Base-by-base conservation (phyloP, 2,329 filamentous ascomycete species). In the Daldinia sp. region DNA sequence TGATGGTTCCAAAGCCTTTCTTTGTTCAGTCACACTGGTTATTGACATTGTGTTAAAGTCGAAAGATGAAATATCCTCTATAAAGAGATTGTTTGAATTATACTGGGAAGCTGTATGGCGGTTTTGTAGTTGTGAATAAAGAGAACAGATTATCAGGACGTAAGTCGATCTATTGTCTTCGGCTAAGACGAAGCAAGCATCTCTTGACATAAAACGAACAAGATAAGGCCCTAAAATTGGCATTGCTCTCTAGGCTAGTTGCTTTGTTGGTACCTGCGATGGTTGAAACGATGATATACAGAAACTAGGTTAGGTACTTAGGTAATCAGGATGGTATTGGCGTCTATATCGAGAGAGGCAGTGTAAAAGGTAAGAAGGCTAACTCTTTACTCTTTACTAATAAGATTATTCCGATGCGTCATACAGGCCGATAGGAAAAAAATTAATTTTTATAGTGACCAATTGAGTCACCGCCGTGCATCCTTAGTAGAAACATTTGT, bases 41-140 rank as follows among this genome's bases (percentile, higher is more conserved):
- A 45, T 27, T 57, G 23, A 4, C n/a, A 60, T 63, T 66, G 64
- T 59, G 43, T 17, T 5, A 7, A 29, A 34, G 17, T 9, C 8
- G 23, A 45, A 45, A 43, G 21, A 27, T 25, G 19, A n/a, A 15
- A 10, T 10, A 7, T 48, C 23, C 7, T 21, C 10, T 49, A 56
- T 41, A 62, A 65, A 34, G 37, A 35, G 4, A 58, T 56, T 52
- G 49, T 56, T n/a, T n/a, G n/a, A n/a, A n/a, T n/a, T 13, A 45
- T 55, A n/a, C 30, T 49, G 34, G 11, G 4, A 29, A 52, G 21
- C 25, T 48, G 11, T 3, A 35, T 43, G 19, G 9, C 2, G 8
- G 34, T 53, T 34, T 61, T 61, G 62, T 61, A n/a, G n/a, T 21
- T 27, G 21, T 21, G 25, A 17, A 23, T n/a, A 48, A 48, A 45